phyloP scores from a whole-genome alignment of 192 early-diverging fungal species.

The Rhizophagus sp. region DNA sequence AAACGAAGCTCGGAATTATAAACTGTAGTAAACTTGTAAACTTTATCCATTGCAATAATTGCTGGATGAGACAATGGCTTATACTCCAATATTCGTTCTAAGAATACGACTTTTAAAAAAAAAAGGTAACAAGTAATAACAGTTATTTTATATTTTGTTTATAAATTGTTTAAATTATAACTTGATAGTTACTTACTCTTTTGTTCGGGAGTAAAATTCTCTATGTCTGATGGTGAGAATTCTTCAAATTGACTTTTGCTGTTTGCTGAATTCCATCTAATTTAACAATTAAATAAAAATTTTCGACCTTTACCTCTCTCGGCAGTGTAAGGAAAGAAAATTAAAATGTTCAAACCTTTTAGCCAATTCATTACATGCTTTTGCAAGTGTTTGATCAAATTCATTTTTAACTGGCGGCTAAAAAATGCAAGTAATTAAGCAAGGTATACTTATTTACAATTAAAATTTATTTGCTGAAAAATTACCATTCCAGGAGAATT shows the following conservation, averaged over 20 bases:
- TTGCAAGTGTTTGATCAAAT: conserved; percentile 85
- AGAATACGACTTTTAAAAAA: conserved; percentile 65
- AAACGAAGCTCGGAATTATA: conserved; percentile 87
- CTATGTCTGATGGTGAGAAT: conserved; percentile 66
- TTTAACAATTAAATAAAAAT: too few species aligned
- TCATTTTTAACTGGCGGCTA: conserved; percentile 32
- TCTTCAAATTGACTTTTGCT: conserved; percentile 45
- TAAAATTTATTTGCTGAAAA: background rate
- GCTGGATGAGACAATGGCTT: conserved; percentile 56
- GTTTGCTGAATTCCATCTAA: conserved; percentile 65
- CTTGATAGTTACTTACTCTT: conserved; percentile 39
- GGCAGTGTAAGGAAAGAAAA: too few species aligned
- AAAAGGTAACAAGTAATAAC: background rate
- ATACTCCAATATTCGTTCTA: conserved; percentile 71
- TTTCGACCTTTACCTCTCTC: too few species aligned
- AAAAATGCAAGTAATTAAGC: background rate
- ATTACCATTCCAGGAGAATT: conserved; percentile 81
- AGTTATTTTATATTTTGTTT: background rate
- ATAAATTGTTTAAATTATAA: background rate
- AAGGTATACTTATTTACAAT: too few species aligned
- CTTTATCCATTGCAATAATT: conserved; percentile 67
- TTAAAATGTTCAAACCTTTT: conserved; percentile 38
- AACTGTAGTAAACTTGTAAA: conserved; percentile 69
- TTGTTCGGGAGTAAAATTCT: conserved; percentile 73
- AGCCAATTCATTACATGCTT: conserved; percentile 78